Percentiles rank a stretch among this genome's conserved stretches.
Conservation (phyloP, 345 rosid genomes). For the Barbarea vulgaris region DNA sequence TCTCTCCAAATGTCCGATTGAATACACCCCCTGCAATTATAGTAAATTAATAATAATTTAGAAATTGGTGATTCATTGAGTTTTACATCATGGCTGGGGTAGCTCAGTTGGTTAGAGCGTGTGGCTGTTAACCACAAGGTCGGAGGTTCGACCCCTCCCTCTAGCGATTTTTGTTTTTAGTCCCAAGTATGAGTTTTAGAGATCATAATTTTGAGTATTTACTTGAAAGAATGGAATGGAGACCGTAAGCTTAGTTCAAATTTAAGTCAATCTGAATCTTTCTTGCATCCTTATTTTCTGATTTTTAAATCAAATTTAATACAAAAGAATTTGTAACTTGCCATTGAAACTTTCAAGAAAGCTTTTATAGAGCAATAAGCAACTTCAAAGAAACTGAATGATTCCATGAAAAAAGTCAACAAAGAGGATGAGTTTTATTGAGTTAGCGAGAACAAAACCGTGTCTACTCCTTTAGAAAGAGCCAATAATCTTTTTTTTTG, state of each 20-base stretch:
- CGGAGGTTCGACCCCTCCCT: constrained; percentile 87
- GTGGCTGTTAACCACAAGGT: constrained; percentile 96
- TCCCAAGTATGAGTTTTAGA: neutral
- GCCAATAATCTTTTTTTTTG: neutral
- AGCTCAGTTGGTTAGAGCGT: constrained; percentile 95
- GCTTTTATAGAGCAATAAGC: neutral
- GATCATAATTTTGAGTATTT: neutral
- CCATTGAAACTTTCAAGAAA: constrained; percentile 1
- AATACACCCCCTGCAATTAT: too few species aligned
- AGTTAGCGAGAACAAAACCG: neutral
- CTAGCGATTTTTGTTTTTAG: constrained; percentile 32
- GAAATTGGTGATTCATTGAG: fast-evolving
- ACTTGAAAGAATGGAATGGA: neutral
- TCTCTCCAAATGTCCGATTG: too few species aligned
- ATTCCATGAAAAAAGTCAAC: neutral
- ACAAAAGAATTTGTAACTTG: neutral
- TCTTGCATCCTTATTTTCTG: neutral
- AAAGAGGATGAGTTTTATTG: neutral
- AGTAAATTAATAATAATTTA: neutral
- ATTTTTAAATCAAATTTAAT: neutral
- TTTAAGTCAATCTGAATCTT: neutral
- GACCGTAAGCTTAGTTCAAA: neutral
- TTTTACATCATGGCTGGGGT: constrained; percentile 43
- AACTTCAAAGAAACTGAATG: neutral
- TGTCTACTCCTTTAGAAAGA: neutral